These are phyloP conservation scores for Capronia americana DNA, from an alignment of 2,329 filamentous ascomycete species.

Conservation along the genomic window DNA sequence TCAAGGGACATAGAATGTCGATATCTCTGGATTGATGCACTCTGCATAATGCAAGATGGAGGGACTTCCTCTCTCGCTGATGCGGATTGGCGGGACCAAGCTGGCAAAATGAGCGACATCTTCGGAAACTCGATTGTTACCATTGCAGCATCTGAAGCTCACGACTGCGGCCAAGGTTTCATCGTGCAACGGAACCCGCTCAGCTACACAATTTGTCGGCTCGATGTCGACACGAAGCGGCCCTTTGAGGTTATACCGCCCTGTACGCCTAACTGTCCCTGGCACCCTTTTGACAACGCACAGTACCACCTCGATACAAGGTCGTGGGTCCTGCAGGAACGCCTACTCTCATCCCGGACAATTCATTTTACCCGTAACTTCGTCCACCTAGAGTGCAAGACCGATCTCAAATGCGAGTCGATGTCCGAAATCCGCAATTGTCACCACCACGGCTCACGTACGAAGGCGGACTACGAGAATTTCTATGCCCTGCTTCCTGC, in stretches of 20 bases:
- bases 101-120: constrained; percentile 7
- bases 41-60: constrained; percentile 1
- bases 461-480: background rate
- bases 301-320: constrained; percentile 9
- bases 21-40: constrained; percentile 1
- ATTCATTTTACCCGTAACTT: constrained; percentile 9
- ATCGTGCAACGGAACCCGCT: background rate
- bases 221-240: background rate
- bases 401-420: background rate
- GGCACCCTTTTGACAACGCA: constrained; percentile 3
- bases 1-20: background rate
- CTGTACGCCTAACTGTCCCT: background rate
- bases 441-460: background rate
- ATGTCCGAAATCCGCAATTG: constrained; percentile 1
- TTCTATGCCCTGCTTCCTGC: background rate
- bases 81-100: background rate
- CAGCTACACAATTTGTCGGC: background rate
- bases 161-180: constrained; percentile 3
- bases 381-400: constrained; percentile 3
- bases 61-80: background rate
- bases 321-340: constrained; percentile 1
- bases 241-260: background rate
- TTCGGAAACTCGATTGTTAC: background rate
- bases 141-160: constrained; percentile 6
- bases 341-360: constrained; percentile 3